Conservation (phyloP, 1,284 basidiomycete species). For the Leucoagaricus sp. region DNA sequence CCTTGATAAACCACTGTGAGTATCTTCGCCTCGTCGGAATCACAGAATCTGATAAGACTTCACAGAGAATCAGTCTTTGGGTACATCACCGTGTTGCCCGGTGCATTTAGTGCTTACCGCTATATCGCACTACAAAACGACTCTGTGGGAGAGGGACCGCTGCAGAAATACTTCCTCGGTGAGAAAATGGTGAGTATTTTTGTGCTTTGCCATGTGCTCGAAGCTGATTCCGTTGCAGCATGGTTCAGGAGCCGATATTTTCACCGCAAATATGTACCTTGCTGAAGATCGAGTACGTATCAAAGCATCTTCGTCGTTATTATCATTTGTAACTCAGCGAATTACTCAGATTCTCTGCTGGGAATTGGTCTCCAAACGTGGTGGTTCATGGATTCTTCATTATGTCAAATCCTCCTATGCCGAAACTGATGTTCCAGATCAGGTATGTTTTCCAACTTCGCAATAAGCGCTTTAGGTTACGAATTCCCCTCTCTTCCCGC, state of each 20-base stretch:
- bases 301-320: slow-evolving; percentile 25
- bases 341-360: slow-evolving; percentile 78
- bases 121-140: slow-evolving; percentile 94
- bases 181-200: slow-evolving; percentile 72
- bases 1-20: slow-evolving; percentile 81
- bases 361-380: slow-evolving; percentile 91
- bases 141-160: slow-evolving; percentile 76
- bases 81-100: slow-evolving; percentile 91
- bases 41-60: not conserved
- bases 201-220: not conserved
- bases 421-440: slow-evolving; percentile 90
- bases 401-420: slow-evolving; percentile 94
- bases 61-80: slow-evolving; percentile 77
- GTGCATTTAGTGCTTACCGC: slow-evolving; percentile 91
- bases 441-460: slow-evolving; percentile 42
- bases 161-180: slow-evolving; percentile 94
- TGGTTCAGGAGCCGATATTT: slow-evolving; percentile 85
- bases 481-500: not conserved
- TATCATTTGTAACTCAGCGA: slow-evolving; percentile 11
- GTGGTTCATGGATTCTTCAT: slow-evolving; percentile 86
- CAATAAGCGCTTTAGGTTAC: not conserved
- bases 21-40: slow-evolving; percentile 12
- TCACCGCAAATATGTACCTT: slow-evolving; percentile 95
- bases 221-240: slow-evolving; percentile 42
- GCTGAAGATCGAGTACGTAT: slow-evolving; percentile 79